A percentile compares a stretch with the other conserved stretches of the same genome.
Evolutionary conservation across 495 filamentous ascomycete species (phyloP).

Genomic region (Lepidopterella palustris): DNA sequence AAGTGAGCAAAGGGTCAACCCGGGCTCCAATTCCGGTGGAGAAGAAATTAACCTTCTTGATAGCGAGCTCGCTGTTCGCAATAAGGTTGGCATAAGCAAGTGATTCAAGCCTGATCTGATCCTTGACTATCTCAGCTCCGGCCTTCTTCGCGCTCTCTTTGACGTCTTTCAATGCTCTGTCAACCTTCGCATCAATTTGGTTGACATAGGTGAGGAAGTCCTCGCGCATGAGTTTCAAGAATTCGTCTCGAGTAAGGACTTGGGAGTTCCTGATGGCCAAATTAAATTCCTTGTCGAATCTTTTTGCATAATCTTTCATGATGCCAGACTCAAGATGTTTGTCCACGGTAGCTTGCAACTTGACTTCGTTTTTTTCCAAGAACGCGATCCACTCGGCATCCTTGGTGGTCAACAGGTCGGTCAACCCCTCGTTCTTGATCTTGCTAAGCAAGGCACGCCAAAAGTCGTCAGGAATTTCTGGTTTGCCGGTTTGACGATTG

Average conservation of each 20-base stretch:
- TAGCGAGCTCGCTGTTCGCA: conserved; percentile 21
- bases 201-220: conserved; percentile 37
- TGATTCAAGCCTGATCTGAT: conserved; percentile 14
- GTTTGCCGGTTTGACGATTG: conserved; percentile 39
- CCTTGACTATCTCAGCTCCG: background rate
- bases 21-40: conserved; percentile 27
- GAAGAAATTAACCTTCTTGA: conserved; percentile 34
- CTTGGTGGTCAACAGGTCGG: background rate
- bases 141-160: background rate
- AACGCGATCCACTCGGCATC: conserved; percentile 12
- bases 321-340: background rate
- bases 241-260: conserved; percentile 26
- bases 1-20: conserved; percentile 31
- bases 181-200: background rate
- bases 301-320: background rate
- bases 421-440: conserved; percentile 30
- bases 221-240: conserved; percentile 33
- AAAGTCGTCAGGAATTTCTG: conserved; percentile 46
- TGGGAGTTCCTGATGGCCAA: background rate
- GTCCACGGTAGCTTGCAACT: background rate
- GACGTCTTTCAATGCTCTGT: conserved; percentile 5
- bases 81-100: conserved; percentile 25
- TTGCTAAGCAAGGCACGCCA: conserved; percentile 46
- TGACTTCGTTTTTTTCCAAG: conserved; percentile 16
- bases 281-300: background rate